These are phyloP conservation scores for Chloromonas sp. DNA, from an alignment of 163 green algal species.

Conservation along the genomic window DNA sequence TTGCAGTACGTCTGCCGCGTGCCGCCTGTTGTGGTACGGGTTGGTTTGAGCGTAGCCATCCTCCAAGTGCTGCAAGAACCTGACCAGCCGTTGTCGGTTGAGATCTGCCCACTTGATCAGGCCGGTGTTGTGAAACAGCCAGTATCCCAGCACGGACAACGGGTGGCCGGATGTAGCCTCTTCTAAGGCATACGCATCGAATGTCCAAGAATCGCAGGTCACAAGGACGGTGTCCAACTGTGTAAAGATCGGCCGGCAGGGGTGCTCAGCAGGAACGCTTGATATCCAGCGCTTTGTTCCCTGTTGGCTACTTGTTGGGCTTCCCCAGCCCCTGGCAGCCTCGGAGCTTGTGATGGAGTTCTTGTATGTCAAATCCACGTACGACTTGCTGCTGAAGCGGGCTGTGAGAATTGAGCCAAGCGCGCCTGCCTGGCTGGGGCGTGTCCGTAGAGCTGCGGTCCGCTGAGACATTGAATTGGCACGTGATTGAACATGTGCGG, in stretches of 20 bases:
- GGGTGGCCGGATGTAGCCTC: background rate
- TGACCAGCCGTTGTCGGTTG: background rate
- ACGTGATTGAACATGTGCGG: no score
- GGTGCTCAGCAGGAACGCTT: no score
- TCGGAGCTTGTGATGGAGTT: no score
- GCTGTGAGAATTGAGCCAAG: no score
- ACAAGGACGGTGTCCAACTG: background rate
- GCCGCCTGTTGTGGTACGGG: slow-evolving; percentile 22
- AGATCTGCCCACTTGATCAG: background rate
- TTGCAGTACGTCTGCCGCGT: slow-evolving; percentile 22
- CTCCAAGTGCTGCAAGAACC: slow-evolving; percentile 20
- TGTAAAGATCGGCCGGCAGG: background rate
- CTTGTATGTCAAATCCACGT: no score
- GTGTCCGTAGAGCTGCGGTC: no score
- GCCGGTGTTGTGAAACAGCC: background rate
- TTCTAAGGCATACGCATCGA: background rate
- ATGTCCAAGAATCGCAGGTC: background rate
- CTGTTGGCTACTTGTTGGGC: no score
- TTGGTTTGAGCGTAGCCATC: slow-evolving; percentile 25
- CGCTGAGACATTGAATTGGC: no score
- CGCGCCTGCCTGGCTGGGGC: no score
- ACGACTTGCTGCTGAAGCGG: no score
- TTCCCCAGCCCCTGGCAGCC: no score
- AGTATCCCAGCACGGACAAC: background rate
- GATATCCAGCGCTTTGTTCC: no score